Evolutionary conservation across 163 green algal species (phyloP).

Genomic region (Chlorella variabilis): DNA sequence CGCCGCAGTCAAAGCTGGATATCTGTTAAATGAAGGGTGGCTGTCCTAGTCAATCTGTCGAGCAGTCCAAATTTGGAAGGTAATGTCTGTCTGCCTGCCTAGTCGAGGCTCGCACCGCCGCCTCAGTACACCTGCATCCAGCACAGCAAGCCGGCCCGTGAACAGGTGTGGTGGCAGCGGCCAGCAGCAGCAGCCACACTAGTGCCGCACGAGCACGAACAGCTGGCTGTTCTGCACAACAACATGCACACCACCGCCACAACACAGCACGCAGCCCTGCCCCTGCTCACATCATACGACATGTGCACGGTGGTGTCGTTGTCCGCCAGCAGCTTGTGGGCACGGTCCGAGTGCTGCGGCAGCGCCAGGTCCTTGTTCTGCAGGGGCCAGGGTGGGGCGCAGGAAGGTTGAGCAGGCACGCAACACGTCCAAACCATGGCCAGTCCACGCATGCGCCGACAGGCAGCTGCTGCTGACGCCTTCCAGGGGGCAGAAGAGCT

Average conservation of each 20-base stretch:
- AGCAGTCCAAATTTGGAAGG: not conserved
- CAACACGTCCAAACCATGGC: no score
- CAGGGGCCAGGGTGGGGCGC: not conserved
- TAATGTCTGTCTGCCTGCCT: not conserved
- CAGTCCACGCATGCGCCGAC: no score
- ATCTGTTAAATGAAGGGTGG: not conserved
- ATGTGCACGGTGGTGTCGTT: constrained; percentile 46
- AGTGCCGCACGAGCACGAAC: no score
- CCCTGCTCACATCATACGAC: constrained; percentile 48
- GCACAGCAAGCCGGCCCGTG: not conserved
- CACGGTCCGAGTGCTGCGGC: constrained; percentile 62
- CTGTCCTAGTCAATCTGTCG: constrained; percentile 7
- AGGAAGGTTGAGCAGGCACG: not conserved
- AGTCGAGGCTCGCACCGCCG: not conserved
- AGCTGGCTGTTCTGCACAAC: no score
- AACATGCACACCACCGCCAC: no score
- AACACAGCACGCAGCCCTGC: not conserved
- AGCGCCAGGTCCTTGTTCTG: constrained; percentile 61
- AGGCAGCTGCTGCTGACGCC: no score
- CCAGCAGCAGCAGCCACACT: no score
- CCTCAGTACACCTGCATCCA: constrained; percentile 30
- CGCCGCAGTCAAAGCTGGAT: not conserved
- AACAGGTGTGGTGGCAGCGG: not conserved
- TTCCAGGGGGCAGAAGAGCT: no score
- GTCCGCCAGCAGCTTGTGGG: constrained; percentile 63